Evolutionary conservation across 345 rosid species (phyloP).

Genomic region (Brassica carinata): DNA sequence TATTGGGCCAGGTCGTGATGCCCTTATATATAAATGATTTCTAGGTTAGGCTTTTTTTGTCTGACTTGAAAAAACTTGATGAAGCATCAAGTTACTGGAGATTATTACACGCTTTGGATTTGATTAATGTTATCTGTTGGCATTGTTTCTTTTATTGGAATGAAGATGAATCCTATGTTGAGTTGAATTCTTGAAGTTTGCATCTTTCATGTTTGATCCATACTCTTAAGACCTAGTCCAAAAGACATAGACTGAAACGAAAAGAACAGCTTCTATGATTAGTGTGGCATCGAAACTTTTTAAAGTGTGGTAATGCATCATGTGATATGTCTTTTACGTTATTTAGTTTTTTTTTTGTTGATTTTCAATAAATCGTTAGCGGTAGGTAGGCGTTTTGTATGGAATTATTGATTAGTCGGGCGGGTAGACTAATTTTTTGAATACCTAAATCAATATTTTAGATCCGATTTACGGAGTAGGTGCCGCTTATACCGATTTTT

Average conservation of each 20-base stretch:
- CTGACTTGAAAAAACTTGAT: constrained; percentile 14
- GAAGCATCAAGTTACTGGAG: constrained; percentile 26
- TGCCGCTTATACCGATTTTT: too few relatives aligned
- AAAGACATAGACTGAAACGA: constrained; percentile 9
- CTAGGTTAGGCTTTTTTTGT: constrained; percentile 28
- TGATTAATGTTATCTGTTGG: constrained; percentile 43
- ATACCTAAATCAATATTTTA: too few relatives aligned
- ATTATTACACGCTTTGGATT: constrained; percentile 20
- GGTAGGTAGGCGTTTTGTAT: too few relatives aligned
- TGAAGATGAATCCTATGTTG: constrained; percentile 30
- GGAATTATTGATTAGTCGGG: too few relatives aligned
- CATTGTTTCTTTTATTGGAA: constrained; percentile 29
- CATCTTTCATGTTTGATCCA: constrained; percentile 14
- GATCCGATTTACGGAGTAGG: too few relatives aligned
- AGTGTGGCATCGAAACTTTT: constrained; percentile 13
- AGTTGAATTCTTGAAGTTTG: constrained; percentile 11
- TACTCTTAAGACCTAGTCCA: constrained; percentile 1
- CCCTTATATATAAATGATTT: constrained; percentile 75
- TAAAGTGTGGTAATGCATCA: constrained; percentile 1
- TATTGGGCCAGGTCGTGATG: constrained; percentile 90
- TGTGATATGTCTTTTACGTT: constrained; percentile 1
- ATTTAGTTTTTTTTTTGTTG: too few relatives aligned
- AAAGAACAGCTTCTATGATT: background rate
- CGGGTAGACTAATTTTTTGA: too few relatives aligned
- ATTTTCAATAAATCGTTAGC: too few relatives aligned